These are phyloP conservation scores for Cocos nucifera DNA, from an alignment of 176 grass and related monocot species.

Conservation along the genomic window DNA sequence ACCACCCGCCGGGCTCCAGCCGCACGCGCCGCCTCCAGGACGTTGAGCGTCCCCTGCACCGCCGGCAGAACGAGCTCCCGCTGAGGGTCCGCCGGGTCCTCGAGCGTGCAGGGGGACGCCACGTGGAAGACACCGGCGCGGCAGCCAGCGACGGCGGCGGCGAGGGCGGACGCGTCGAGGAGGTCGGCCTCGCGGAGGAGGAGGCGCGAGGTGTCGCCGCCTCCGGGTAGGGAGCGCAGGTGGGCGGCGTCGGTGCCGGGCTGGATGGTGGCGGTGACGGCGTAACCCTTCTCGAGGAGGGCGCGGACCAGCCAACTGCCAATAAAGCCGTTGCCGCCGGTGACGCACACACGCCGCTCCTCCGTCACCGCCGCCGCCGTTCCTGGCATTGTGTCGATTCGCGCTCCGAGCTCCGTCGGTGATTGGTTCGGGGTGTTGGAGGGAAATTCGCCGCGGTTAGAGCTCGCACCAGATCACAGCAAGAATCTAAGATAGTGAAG, in stretches of 20 bases:
- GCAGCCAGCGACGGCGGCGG: conserved; percentile 4
- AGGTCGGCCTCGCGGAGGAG: conserved; percentile 10
- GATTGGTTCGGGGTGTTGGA: too few species aligned
- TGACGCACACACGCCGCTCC: conserved; percentile 7
- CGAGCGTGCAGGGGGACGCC: conserved; percentile 13
- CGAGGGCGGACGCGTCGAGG: conserved; percentile 3
- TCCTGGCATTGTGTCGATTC: background rate
- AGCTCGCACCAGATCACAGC: too few species aligned
- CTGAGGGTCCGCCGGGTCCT: conserved; percentile 1
- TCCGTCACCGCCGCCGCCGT: background rate
- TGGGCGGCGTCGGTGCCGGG: background rate
- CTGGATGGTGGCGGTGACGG: conserved; percentile 10
- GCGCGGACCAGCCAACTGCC: conserved; percentile 13
- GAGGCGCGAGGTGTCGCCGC: background rate
- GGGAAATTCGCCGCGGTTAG: too few species aligned
- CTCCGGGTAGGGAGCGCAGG: conserved; percentile 4
- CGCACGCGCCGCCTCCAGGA: conserved; percentile 7
- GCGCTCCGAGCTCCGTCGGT: too few species aligned
- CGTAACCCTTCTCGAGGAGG: conserved; percentile 17
- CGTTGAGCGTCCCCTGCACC: conserved; percentile 18
- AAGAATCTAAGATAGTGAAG: too few species aligned
- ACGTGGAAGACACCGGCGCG: conserved; percentile 15
- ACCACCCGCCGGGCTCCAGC: conserved; percentile 3
- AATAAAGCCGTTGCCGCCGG: conserved; percentile 19
- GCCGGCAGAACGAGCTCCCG: conserved; percentile 3